These are phyloP conservation scores for Cryphonectria radicalis DNA, from an alignment of 2,329 filamentous ascomycete genomes.

Conservation along the genomic window DNA sequence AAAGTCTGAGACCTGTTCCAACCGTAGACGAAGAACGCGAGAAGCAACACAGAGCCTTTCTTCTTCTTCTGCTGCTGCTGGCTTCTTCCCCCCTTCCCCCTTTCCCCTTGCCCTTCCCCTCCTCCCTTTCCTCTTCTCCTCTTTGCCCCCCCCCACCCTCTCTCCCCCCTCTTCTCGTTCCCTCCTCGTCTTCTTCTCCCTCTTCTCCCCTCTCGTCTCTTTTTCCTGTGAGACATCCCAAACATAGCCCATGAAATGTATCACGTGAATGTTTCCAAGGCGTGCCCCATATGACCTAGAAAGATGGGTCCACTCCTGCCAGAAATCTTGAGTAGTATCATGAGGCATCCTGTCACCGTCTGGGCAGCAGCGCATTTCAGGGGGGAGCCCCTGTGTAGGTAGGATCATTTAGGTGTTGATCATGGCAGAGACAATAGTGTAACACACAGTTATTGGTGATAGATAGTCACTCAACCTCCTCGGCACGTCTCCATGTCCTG, in stretches of 20 bases:
- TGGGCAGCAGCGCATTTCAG: neutral
- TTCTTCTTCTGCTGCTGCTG: neutral
- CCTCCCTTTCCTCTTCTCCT: neutral
- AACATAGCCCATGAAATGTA: neutral
- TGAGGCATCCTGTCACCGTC: neutral
- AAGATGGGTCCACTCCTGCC: neutral
- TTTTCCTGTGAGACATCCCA: neutral
- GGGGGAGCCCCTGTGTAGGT: neutral
- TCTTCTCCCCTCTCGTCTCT: neutral
- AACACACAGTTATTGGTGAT: neutral
- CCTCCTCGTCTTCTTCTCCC: neutral
- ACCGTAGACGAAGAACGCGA: constrained; percentile 8
- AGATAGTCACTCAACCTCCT: neutral
- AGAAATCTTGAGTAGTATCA: constrained; percentile 1
- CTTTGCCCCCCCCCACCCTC: no score
- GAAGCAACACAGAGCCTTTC: constrained; percentile 11
- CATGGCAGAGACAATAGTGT: neutral
- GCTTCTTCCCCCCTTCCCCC: neutral
- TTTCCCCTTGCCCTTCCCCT: no score
- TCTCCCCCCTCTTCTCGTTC: no score
- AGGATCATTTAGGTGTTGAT: constrained; percentile 2
- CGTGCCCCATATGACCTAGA: neutral
- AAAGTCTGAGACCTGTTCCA: constrained; percentile 9
- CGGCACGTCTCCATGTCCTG: neutral
- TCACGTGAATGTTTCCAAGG: neutral